phyloP scores from a whole-genome alignment of 805 yeast genomes.

The Starmera caribaea region DNA sequence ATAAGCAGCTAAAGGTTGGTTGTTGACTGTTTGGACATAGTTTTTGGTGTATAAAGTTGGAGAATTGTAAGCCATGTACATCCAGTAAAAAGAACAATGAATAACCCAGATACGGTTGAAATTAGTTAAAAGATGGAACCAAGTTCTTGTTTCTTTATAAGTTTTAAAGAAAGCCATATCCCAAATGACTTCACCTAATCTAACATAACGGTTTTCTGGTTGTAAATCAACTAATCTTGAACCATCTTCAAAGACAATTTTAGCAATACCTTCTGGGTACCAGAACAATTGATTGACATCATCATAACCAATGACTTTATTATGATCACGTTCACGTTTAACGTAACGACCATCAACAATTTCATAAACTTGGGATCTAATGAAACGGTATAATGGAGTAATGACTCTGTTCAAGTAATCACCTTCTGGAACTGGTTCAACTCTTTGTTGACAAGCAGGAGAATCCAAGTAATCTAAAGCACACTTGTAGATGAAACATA shows the following conservation, averaged over 20 bases:
- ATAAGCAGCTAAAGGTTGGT: constrained; percentile 83
- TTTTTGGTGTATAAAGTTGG: constrained; percentile 84
- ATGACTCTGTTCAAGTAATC: constrained; percentile 87
- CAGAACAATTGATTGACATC: constrained; percentile 98
- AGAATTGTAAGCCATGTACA: constrained; percentile 87
- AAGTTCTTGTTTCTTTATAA: constrained; percentile 89
- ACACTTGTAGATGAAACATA: constrained; percentile 92
- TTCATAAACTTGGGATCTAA: constrained; percentile 77
- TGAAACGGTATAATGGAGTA: constrained; percentile 78
- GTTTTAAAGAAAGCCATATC: constrained; percentile 88
- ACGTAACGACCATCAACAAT: constrained; percentile 73
- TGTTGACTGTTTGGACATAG: constrained; percentile 74
- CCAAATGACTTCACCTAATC: constrained; percentile 93
- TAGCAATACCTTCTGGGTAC: constrained; percentile 98
- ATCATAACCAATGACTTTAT: constrained; percentile 82
- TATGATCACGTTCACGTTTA: constrained; percentile 80
- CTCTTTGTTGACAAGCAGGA: constrained; percentile 84
- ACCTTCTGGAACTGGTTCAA: constrained; percentile 75
- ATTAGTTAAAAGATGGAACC: constrained; percentile 93
- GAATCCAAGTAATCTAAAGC: constrained; percentile 85
- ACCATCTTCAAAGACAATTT: constrained; percentile 87
- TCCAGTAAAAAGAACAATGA: constrained; percentile 87
- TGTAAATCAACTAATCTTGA: constrained; percentile 86
- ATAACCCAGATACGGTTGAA: constrained; percentile 98
- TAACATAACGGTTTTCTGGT: constrained; percentile 77